Percentiles rank a stretch among this genome's conserved stretches.
phyloP scores from a whole-genome alignment of 805 yeast species.

The Wickerhamomyces mucosus region DNA sequence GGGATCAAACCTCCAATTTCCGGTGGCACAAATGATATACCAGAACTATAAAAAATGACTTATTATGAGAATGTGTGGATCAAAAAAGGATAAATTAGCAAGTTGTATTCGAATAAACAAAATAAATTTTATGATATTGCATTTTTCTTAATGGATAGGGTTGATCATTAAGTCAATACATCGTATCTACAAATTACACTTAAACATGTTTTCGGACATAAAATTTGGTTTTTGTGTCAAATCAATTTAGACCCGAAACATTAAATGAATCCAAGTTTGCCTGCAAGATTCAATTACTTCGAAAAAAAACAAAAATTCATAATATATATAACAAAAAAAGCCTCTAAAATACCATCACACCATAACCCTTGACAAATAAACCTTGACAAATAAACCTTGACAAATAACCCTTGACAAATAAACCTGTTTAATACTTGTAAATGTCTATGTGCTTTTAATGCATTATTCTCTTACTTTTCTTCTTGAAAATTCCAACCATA shows the following conservation, averaged over 20 bases:
- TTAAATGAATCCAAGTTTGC: too few species aligned
- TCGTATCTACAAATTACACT: too few species aligned
- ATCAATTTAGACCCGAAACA: too few species aligned
- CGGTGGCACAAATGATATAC: too few species aligned
- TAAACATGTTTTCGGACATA: too few species aligned
- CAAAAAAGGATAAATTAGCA: neutral
- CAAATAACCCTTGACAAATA: neutral
- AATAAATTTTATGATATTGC: too few species aligned
- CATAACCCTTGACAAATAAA: too few species aligned
- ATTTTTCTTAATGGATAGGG: neutral
- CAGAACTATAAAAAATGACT: neutral
- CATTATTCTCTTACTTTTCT: slow-evolving; percentile 13
- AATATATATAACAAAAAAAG: neutral
- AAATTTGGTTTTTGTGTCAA: too few species aligned
- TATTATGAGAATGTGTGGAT: neutral
- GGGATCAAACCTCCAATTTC: too few species aligned
- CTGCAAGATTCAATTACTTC: neutral
- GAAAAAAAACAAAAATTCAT: neutral
- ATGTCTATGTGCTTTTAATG: neutral
- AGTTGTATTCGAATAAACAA: neutral
- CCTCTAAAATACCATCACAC: too few species aligned
- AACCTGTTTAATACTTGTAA: neutral
- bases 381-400: neutral
- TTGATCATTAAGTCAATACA: too few species aligned
- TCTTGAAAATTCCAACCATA: slow-evolving; percentile 23